Conservation (phyloP, 2,329 filamentous ascomycete species). For the Apiospora phragmitis region DNA sequence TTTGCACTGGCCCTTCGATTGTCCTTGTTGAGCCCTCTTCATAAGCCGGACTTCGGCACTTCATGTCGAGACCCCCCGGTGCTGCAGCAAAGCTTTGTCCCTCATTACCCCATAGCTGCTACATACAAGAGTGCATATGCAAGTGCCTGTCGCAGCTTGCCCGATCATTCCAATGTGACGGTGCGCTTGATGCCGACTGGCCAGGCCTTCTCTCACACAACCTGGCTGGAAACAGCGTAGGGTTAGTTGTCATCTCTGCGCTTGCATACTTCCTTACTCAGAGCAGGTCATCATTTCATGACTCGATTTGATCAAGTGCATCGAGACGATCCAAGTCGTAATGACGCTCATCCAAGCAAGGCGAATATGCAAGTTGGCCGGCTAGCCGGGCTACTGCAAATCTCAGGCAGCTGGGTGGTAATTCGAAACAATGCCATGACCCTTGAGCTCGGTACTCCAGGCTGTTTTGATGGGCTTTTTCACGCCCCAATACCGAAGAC, state of each 20-base stretch:
- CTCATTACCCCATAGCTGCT: neutral
- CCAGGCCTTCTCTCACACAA: neutral
- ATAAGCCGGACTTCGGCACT: neutral
- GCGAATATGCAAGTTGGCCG: neutral
- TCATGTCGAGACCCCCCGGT: neutral
- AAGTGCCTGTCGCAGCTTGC: neutral
- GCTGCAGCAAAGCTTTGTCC: neutral
- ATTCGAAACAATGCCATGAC: neutral
- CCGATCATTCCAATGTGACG: neutral
- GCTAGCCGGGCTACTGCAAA: neutral
- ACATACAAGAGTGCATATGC: constrained; percentile 1
- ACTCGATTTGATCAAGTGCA: neutral
- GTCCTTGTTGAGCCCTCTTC: neutral
- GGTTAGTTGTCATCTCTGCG: neutral
- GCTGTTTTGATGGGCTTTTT: neutral
- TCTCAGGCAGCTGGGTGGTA: neutral
- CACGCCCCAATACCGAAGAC: neutral
- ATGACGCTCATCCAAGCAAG: neutral
- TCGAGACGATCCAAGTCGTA: neutral
- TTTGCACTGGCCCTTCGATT: neutral
- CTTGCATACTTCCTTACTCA: neutral
- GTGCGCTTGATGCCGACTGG: neutral
- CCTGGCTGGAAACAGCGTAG: neutral
- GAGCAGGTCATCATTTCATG: neutral
- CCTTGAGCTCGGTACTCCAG: neutral